Conservation (phyloP, 768 basidiomycete genomes). For the Leccinellum luteum region DNA sequence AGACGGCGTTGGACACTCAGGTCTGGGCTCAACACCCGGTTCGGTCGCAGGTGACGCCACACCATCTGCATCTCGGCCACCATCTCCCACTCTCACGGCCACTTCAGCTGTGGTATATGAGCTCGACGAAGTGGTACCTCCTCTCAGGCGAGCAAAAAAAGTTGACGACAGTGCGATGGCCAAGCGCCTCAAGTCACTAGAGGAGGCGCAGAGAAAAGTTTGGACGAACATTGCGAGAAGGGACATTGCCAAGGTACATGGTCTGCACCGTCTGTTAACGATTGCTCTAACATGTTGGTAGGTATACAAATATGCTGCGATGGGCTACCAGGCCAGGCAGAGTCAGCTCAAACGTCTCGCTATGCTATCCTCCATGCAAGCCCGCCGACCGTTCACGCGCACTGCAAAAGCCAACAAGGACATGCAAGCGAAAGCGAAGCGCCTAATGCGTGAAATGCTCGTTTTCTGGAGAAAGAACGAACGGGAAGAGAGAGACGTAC, state of each 20-base stretch:
- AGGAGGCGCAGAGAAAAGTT: conserved; percentile 83
- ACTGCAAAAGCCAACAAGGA: conserved; percentile 81
- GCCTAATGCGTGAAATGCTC: conserved; percentile 93
- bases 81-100: conserved; percentile 57
- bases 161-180: conserved; percentile 68
- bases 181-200: conserved; percentile 72
- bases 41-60: conserved; percentile 68
- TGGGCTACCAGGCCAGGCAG: conserved; percentile 63
- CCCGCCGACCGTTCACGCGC: conserved; percentile 69
- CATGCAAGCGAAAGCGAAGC: conserved; percentile 78
- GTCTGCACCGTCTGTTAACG: not conserved
- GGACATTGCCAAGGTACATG: conserved; percentile 75
- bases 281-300: conserved; percentile 28
- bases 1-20: conserved; percentile 49
- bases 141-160: conserved; percentile 74
- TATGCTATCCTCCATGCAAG: conserved; percentile 71
- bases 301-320: conserved; percentile 78
- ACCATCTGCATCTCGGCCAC: conserved; percentile 65
- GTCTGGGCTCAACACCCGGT: conserved; percentile 46
- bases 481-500: conserved; percentile 89
- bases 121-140: conserved; percentile 65
- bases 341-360: conserved; percentile 75
- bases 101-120: conserved; percentile 66
- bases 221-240: conserved; percentile 86
- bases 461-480: conserved; percentile 98